Base-by-base conservation (phyloP, 2,329 filamentous ascomycete species). In the Kalaharituber pfeilii region DNA sequence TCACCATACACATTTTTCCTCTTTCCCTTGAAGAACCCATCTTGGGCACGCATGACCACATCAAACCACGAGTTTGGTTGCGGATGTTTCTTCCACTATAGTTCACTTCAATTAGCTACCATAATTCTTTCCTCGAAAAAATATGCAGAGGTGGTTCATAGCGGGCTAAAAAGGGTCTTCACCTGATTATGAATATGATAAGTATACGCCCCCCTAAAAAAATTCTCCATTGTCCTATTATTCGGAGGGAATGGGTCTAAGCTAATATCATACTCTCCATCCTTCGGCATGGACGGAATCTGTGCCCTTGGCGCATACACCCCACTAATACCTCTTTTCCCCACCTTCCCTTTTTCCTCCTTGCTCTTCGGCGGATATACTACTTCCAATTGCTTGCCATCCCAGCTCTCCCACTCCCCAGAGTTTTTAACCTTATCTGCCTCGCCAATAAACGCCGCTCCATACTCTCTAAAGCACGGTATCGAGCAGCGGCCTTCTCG, bases 141-240 rank as follows among this genome's bases (percentile, higher is more conserved):
- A 45, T 29, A 20, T 25, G 25, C 4, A 20, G 13, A 27, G 18
- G 26, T 50, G 22, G 26, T 11, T 24, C 44, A 27, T 22, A n/a
- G n/a, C 6, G 13, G 6, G 24, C 29, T 36, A 25, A 27, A 27
- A 11, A 52, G 57, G 64, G n/a, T n/a, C n/a, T 70, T 65, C 65
- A 75, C 73, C 67, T 75, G 74, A 58, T 77, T 77, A 62, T 77
- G 74, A 56, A 76, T 72, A 62, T 77, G 75, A 62, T 77, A 77
- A 26, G 73, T 76, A 72, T 73, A 77, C 22, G 73, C 71, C 1
- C 75, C 75, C 5, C 71, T 68, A 66, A 77, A 76, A 65, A 77
- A 77, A 60, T 76, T 73, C 61, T 75, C 71, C 49, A 77, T 54
- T 0, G 73, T 76, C 36, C 75, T 69, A 60, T 77, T 77, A 57